These are phyloP conservation scores for Phascolomyces articulosus DNA, from an alignment of 371 early-diverging fungal species.

Conservation along the genomic window DNA sequence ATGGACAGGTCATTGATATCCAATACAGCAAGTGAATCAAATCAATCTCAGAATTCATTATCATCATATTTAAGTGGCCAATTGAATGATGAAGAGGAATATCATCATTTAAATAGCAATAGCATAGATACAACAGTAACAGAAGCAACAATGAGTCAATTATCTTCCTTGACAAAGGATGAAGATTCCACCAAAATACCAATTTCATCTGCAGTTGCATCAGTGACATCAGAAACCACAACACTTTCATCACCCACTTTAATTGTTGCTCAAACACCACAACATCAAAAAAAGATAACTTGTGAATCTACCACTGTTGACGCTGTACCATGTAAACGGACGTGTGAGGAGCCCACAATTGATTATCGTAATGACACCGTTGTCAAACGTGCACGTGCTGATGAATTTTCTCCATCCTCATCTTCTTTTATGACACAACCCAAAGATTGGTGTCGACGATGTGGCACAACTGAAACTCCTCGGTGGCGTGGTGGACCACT, in stretches of 20 bases:
- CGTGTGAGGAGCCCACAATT: background rate
- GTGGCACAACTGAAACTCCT: constrained; percentile 21
- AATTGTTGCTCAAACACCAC: background rate
- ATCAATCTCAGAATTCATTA: too few species aligned
- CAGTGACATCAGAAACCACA: background rate
- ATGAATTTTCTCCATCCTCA: background rate
- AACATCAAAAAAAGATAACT: too few species aligned
- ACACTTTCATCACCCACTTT: background rate
- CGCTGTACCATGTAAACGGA: constrained; percentile 1
- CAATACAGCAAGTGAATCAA: too few species aligned
- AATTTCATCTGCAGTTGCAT: background rate
- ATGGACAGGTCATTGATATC: too few species aligned
- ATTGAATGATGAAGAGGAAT: too few species aligned
- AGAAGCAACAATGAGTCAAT: too few species aligned
- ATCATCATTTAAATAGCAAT: too few species aligned
- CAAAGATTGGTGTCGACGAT: constrained; percentile 21
- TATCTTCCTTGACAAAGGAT: too few species aligned
- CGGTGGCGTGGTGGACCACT: constrained; percentile 43
- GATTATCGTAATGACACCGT: background rate
- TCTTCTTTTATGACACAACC: background rate
- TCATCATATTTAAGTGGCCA: too few species aligned
- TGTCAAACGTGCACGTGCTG: constrained; percentile 1
- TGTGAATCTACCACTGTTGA: too few species aligned
- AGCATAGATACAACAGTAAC: too few species aligned
- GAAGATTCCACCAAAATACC: background rate